Conservation (phyloP, 1,139 yeast species). For the Suhomyces yuchorum region DNA sequence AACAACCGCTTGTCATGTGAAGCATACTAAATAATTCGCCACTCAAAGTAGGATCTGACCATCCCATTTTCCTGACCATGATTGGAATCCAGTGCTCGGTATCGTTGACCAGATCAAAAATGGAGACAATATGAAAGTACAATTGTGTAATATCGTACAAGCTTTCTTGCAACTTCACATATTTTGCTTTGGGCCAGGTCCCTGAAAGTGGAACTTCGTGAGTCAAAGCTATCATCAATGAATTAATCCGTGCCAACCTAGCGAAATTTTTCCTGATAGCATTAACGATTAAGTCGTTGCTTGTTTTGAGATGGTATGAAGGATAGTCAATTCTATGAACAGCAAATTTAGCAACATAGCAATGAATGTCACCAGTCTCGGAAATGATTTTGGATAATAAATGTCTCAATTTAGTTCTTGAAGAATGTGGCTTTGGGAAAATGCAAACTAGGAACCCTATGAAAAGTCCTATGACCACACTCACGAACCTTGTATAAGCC, state of each 20-base stretch:
- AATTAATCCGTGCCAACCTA: conserved; percentile 26
- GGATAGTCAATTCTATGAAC: conserved; percentile 26
- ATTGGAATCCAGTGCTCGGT: conserved; percentile 33
- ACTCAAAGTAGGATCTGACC: conserved; percentile 33
- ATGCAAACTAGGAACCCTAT: conserved; percentile 36
- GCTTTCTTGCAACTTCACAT: conserved; percentile 27
- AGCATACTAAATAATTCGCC: conserved; percentile 36
- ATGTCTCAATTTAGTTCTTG: conserved; percentile 32
- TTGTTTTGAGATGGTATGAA: conserved; percentile 19
- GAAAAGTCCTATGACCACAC: conserved; percentile 34
- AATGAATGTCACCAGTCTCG: conserved; percentile 34
- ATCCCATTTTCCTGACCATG: conserved; percentile 34
- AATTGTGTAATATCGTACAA: conserved; percentile 34
- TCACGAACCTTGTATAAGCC: conserved; percentile 32
- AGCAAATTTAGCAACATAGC: conserved; percentile 35
- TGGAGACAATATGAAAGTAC: conserved; percentile 28
- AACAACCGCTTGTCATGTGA: conserved; percentile 38
- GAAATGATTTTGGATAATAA: conserved; percentile 28
- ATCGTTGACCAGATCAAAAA: conserved; percentile 31
- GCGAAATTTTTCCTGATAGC: conserved; percentile 28
- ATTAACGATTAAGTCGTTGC: conserved; percentile 30
- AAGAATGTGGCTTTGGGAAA: conserved; percentile 35
- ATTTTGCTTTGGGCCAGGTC: conserved; percentile 38
- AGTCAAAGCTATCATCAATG: conserved; percentile 30
- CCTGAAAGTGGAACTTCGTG: conserved; percentile 39